These are phyloP conservation scores for Gleditsia sinensis DNA, from an alignment of 306 rosid genomes.

Conservation along the genomic window DNA sequence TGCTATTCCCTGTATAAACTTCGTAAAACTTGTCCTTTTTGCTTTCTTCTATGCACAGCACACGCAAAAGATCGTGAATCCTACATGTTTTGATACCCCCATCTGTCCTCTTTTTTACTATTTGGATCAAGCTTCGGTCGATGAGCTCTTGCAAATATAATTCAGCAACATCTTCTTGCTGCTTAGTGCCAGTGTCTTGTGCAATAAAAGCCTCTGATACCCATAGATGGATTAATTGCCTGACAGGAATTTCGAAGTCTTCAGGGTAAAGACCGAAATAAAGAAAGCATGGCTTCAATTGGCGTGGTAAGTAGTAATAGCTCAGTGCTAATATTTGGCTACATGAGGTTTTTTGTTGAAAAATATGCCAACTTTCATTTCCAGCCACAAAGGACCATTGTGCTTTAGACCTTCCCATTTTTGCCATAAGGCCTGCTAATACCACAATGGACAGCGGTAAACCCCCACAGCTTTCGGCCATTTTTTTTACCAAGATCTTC, in stretches of 20 bases:
- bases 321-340: neutral
- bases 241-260: conserved; percentile 24
- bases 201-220: neutral
- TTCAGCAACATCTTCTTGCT: conserved; percentile 8
- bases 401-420: neutral
- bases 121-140: conserved; percentile 3
- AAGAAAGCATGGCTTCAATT: conserved; percentile 33
- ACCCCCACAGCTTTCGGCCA: neutral
- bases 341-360: neutral
- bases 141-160: neutral
- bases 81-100: conserved; percentile 10
- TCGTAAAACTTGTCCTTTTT: neutral
- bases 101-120: neutral
- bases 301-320: conserved; percentile 10
- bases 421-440: neutral
- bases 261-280: conserved; percentile 36
- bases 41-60: neutral
- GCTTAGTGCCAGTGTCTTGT: neutral
- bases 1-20: neutral
- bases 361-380: neutral
- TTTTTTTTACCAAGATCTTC: neutral
- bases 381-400: neutral
- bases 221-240: conserved; percentile 1
- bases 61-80: conserved; percentile 4
- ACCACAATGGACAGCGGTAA: neutral